phyloP scores from a whole-genome alignment of 768 basidiomycete genomes.

The Collybia nuda region DNA sequence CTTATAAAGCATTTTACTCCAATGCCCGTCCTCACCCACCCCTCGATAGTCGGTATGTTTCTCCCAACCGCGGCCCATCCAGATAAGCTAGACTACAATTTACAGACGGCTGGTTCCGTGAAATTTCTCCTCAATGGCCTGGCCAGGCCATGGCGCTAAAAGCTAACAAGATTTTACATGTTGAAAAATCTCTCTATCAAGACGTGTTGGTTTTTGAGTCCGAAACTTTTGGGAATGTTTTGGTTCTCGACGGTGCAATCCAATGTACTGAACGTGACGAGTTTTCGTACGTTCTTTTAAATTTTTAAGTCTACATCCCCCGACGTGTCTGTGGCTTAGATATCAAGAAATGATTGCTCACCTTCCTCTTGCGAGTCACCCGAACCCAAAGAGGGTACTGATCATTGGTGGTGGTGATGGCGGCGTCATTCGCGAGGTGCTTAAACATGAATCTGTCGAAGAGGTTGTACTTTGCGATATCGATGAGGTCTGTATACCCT shows the following conservation, averaged over 20 bases:
- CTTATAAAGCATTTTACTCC: background rate
- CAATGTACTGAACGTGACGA: constrained; percentile 99
- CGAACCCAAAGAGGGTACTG: constrained; percentile 92
- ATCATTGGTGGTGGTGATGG: constrained; percentile 99
- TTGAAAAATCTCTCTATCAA: constrained; percentile 91
- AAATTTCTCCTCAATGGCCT: constrained; percentile 94
- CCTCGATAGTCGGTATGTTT: constrained; percentile 49
- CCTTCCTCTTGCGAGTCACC: constrained; percentile 93
- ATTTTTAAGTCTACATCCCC: constrained; percentile 1
- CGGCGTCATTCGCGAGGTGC: constrained; percentile 94
- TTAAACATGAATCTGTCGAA: constrained; percentile 91
- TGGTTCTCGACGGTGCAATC: constrained; percentile 92
- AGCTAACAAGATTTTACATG: constrained; percentile 93
- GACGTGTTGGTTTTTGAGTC: constrained; percentile 98
- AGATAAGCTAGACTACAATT: background rate
- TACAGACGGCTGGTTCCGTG: constrained; percentile 91
- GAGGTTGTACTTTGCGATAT: constrained; percentile 96
- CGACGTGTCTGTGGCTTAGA: constrained; percentile 36
- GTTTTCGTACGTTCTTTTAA: constrained; percentile 76
- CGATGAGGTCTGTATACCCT: constrained; percentile 66
- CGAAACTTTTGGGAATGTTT: constrained; percentile 95
- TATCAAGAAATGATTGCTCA: constrained; percentile 99
- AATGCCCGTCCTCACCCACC: constrained; percentile 60
- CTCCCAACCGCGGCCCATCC: background rate
- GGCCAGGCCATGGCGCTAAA: constrained; percentile 97